phyloP scores from a whole-genome alignment of 495 filamentous ascomycete genomes.

The Aspergillus kassunensis region DNA sequence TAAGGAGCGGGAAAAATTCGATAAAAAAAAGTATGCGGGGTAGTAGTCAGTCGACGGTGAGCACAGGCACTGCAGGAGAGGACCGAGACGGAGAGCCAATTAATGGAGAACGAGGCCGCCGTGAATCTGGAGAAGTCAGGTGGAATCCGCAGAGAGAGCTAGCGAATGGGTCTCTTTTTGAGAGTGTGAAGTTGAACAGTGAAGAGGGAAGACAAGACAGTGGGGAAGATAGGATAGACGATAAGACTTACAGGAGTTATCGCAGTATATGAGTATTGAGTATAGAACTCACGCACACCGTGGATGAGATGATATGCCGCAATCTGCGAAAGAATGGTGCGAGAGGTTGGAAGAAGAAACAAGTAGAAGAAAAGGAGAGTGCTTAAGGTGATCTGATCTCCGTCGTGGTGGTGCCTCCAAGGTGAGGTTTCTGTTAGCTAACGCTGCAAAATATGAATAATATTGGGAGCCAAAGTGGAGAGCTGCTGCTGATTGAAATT shows the following conservation, averaged over 20 bases:
- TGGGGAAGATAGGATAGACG: neutral
- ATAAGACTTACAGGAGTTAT: slow-evolving; percentile 1
- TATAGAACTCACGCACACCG: too few species aligned
- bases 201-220: neutral
- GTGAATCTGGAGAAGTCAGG: slow-evolving; percentile 18
- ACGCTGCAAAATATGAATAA: slow-evolving; percentile 18
- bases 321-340: slow-evolving; percentile 22
- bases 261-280: too few species aligned
- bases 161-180: neutral
- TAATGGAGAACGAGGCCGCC: slow-evolving; percentile 7
- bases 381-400: slow-evolving; percentile 1
- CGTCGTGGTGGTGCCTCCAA: slow-evolving; percentile 8
- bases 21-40: slow-evolving; percentile 20
- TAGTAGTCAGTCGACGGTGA: slow-evolving; percentile 11
- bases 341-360: slow-evolving; percentile 15
- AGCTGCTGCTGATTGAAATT: too few species aligned
- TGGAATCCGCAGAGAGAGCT: slow-evolving; percentile 13
- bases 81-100: slow-evolving; percentile 10
- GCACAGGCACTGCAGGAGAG: too few species aligned
- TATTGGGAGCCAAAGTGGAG: slow-evolving; percentile 14
- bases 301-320: too few species aligned
- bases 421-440: slow-evolving; percentile 19
- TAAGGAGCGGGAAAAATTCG: slow-evolving; percentile 8
- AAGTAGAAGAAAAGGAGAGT: neutral
- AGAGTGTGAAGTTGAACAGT: too few species aligned